A percentile compares a stretch with the other conserved stretches of the same genome.
Conservation (phyloP, 495 filamentous ascomycete species). For the Penicillium herquei region DNA sequence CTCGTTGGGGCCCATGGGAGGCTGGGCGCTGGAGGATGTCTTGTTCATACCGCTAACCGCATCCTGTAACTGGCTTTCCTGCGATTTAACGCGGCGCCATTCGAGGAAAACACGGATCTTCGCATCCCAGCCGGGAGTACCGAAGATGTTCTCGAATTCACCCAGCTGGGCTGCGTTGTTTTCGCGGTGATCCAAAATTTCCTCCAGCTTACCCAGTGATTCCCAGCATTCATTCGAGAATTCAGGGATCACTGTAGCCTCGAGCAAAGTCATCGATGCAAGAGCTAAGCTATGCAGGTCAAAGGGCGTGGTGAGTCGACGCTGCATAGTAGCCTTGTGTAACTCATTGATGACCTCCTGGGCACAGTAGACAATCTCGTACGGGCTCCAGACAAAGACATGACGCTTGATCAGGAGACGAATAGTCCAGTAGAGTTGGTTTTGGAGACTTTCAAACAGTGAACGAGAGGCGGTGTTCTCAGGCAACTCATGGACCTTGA, state of each 20-base stretch:
- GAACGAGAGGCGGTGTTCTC: conserved; percentile 29
- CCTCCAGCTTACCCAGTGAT: conserved; percentile 42
- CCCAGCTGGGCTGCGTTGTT: conserved; percentile 21
- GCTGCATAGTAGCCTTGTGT: conserved; percentile 49
- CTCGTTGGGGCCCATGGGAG: conserved; percentile 46
- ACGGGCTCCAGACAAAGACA: conserved; percentile 54
- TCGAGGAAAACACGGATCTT: conserved; percentile 50
- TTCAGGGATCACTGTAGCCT: conserved; percentile 56
- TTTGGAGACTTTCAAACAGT: conserved; percentile 50
- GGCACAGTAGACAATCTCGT: conserved; percentile 62
- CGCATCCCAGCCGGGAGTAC: conserved; percentile 41
- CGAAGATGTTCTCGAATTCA: conserved; percentile 42
- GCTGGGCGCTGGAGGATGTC: conserved; percentile 26
- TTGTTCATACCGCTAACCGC: conserved; percentile 20
- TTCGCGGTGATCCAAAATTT: conserved; percentile 41
- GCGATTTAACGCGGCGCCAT: conserved; percentile 41
- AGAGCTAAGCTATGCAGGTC: conserved; percentile 73
- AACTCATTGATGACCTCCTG: conserved; percentile 57
- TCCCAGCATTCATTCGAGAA: conserved; percentile 44
- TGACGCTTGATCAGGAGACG: conserved; percentile 60
- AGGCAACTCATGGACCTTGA: conserved; percentile 28
- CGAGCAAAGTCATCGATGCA: conserved; percentile 63
- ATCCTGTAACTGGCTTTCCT: conserved; percentile 40
- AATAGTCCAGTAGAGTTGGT: conserved; percentile 73
- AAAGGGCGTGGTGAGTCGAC: conserved; percentile 52